Base-by-base conservation (phyloP, 202 grass and related monocot species). In the Cymbopogon flexuosus region DNA sequence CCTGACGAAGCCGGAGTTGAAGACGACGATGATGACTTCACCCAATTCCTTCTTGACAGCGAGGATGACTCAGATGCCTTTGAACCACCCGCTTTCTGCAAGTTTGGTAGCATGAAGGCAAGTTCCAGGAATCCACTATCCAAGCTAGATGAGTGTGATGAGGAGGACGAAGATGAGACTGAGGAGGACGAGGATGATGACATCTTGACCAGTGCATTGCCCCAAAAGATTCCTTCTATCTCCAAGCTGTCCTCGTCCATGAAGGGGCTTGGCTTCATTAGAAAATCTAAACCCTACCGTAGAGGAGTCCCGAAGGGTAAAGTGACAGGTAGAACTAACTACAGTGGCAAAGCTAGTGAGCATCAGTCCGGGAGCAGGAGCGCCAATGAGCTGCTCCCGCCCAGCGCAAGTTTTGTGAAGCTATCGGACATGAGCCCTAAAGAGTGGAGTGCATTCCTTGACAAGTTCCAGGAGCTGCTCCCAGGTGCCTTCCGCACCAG, bases 321-420 rank as follows among this genome's bases (percentile, higher is more conserved):
- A 79, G 29, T 61, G n/a, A 56, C 73, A 83, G 46, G 74, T 82
- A 98, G 80, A 84, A 82, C 80, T 88, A 89, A 87, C 84, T 81
- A 79, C 74, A 83, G 88, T 79, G 85, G 88, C 49, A 75, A 88
- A 80, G 80, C 71, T 73, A 84, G 84, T 65, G 75, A 78, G 79
- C 65, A 86, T 73, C 87, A 89, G 76, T 83, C 87, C 33, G 83
- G 90, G 23, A 91, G 81, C 46, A 83, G 90, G 84, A 97, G 94
- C 49, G 90, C 92, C 10, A 88, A 98, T 5, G 92, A 95, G 82
- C 89, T 89, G 82, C 81, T 92, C 56, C 88, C 83, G 56, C 79
- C 90, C 59, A 93, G 92, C 59, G 73, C 82, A 16, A 93, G 84
- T 84, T 95, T 95, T 88, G 92, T 98, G 75, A 95, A 95, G 76